phyloP scores from a whole-genome alignment of 225 moss, liverwort and hornwort species.

The Marchantia paleacea region DNA sequence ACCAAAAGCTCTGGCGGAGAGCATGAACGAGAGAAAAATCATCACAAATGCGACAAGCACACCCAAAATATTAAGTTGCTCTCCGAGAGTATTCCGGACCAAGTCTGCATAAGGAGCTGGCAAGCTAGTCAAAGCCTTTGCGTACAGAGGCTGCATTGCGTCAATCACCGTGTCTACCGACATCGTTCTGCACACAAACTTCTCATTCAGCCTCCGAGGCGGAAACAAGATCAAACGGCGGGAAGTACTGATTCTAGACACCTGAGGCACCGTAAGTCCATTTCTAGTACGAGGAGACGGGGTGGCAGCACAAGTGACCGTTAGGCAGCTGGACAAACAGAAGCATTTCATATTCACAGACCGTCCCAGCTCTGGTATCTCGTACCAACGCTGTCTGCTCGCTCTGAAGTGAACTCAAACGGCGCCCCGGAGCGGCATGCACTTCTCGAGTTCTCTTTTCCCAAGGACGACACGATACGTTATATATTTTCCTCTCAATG shows the following conservation, averaged over 20 bases:
- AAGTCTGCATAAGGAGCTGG: background rate
- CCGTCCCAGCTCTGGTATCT: background rate
- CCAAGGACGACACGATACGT: no score
- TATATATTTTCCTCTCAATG: no score
- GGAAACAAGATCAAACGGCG: background rate
- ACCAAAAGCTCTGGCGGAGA: background rate
- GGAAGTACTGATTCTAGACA: background rate
- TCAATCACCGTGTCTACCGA: conserved; percentile 4
- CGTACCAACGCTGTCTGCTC: conserved; percentile 4
- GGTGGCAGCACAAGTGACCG: background rate
- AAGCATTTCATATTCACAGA: background rate
- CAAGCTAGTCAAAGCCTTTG: conserved; percentile 4
- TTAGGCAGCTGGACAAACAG: background rate
- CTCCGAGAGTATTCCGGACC: background rate
- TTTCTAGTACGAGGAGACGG: background rate
- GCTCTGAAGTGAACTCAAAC: background rate
- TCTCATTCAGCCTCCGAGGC: background rate
- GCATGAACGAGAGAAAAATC: conserved; percentile 6
- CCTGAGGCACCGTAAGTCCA: background rate
- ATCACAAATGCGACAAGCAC: conserved; percentile 13
- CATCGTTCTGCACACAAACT: conserved; percentile 8
- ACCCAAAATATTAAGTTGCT: conserved; percentile 8
- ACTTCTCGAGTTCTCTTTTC: no score
- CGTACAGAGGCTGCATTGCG: conserved; percentile 12
- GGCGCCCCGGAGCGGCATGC: no score